Base-by-base conservation (phyloP, 176 grass and related monocot species). In the Carex kokanica region DNA sequence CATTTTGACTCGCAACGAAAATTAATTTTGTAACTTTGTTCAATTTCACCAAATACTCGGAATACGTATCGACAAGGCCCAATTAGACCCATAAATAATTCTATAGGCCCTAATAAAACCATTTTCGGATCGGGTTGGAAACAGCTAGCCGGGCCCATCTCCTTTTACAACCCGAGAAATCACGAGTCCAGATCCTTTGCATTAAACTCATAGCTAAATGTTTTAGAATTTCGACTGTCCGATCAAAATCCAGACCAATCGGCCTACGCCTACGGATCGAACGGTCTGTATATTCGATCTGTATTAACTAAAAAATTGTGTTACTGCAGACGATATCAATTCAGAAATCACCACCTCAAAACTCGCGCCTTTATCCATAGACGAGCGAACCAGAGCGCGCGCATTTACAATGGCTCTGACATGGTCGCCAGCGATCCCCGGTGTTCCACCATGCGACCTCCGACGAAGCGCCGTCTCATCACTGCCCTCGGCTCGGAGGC, bases 391-490 rank as follows among this genome's bases (percentile, higher is more conserved):
- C 16, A 60, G 53, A 80, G 52, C 81, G 68, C 83, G 36, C 51
- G 47, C 27, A 15, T 74, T 24, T 72, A 25, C 10, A 16, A 86
- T 86, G 84, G 74, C 84, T 62, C 75, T 69, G 5, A 40, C 59
- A 2, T 58, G 14, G 25, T 16, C 67, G 58, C 27, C 84, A 51
- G 45, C 47, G 82, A 85, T 78, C 78, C 64, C 41, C 85, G 74
- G 66, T 36, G 60, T 11, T 64, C 86, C 3, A 52, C 63, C 77
- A 34, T 49, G 73, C 17, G 70, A 7, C 23, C 79, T 45, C 54
- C 67, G 81, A 56, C 78, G 32, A 65, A 1, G 12, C 31, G 8
- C 59, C 53, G 25, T 23, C 77, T 57, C 81, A 17, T 54, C 54
- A 32, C 2, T 85, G 82, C 0, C 40, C 21, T n/a, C n/a, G 10